A percentile compares a stretch with the other conserved stretches of the same genome.
Conservation (phyloP, 2,329 filamentous ascomycete species). For the Cladosporium sphaerospermum region DNA sequence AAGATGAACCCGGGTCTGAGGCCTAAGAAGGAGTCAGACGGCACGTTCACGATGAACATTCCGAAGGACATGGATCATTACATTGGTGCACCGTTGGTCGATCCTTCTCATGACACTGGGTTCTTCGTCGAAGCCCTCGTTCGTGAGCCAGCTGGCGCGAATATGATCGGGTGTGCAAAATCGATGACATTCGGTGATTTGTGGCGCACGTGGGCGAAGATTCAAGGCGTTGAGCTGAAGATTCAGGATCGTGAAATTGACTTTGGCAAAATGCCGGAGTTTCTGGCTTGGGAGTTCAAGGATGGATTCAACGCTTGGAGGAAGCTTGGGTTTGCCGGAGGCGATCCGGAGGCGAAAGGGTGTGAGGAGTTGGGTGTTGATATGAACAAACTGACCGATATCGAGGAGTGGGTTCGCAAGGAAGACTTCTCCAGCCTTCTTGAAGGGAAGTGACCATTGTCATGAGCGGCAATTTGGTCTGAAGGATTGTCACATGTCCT, state of each 20-base stretch:
- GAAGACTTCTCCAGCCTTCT: constrained; percentile 17
- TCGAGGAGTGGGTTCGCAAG: constrained; percentile 16
- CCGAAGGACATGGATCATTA: not conserved
- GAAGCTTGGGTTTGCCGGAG: constrained; percentile 21
- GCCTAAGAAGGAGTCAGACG: constrained; percentile 16
- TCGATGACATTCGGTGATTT: not conserved
- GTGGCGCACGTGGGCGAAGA: constrained; percentile 5
- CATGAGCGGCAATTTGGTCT: too few species aligned
- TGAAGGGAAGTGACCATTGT: too few species aligned
- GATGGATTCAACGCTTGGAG: constrained; percentile 16
- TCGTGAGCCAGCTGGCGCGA: constrained; percentile 14
- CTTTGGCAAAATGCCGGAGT: constrained; percentile 16
- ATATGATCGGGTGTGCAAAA: constrained; percentile 16
- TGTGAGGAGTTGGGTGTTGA: constrained; percentile 17
- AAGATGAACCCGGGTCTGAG: constrained; percentile 8
- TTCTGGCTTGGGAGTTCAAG: constrained; percentile 15
- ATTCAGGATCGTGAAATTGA: not conserved
- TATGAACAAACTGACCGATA: constrained; percentile 14
- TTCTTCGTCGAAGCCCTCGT: constrained; percentile 26
- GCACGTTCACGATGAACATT: constrained; percentile 8
- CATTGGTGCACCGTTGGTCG: constrained; percentile 20
- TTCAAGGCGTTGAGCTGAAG: constrained; percentile 3
- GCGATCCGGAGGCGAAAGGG: constrained; percentile 17
- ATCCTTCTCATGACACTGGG: constrained; percentile 26
- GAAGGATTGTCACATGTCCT: too few species aligned